These are phyloP conservation scores for Penicillium verrucosum DNA, from an alignment of 2,329 filamentous ascomycete genomes.

Conservation along the genomic window DNA sequence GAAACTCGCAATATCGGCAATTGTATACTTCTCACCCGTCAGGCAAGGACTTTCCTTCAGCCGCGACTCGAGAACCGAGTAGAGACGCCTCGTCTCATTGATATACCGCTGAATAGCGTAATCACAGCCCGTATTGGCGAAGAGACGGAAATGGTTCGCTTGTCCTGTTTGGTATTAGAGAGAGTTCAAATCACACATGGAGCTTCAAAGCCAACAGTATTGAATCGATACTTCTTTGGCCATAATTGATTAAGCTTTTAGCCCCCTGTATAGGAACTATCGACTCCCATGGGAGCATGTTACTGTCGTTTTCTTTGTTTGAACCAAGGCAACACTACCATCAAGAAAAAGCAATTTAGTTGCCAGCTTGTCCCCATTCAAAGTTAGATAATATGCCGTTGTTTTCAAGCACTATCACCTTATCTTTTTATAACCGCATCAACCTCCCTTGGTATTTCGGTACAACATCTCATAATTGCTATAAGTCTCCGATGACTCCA, in stretches of 20 bases:
- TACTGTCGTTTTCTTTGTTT: not conserved
- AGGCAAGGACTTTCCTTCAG: slow-evolving; percentile 44
- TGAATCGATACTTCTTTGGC: not conserved
- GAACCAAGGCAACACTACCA: not conserved
- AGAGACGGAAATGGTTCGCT: slow-evolving; percentile 49
- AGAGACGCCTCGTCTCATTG: slow-evolving; percentile 49
- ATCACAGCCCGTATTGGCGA: slow-evolving; percentile 42
- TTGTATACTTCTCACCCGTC: slow-evolving; percentile 47
- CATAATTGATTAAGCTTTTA: not conserved
- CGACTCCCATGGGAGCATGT: not conserved
- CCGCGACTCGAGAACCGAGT: slow-evolving; percentile 45
- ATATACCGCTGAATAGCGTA: slow-evolving; percentile 49
- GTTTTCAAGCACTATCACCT: not conserved
- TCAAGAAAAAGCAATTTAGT: not conserved
- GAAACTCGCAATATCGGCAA: slow-evolving; percentile 49
- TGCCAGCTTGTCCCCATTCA: not conserved
- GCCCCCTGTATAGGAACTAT: not conserved
- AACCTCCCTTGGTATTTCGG: not conserved
- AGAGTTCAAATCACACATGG: not conserved
- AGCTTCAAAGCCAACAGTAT: not conserved
- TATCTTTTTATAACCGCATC: not conserved
- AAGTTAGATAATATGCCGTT: not conserved
- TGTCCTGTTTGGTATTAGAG: slow-evolving; percentile 32
- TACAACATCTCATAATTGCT: not conserved
- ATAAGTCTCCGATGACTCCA: not conserved